These are phyloP conservation scores for Plasmopara viticola DNA, from an alignment of 352 stramenopile species.

Conservation along the genomic window DNA sequence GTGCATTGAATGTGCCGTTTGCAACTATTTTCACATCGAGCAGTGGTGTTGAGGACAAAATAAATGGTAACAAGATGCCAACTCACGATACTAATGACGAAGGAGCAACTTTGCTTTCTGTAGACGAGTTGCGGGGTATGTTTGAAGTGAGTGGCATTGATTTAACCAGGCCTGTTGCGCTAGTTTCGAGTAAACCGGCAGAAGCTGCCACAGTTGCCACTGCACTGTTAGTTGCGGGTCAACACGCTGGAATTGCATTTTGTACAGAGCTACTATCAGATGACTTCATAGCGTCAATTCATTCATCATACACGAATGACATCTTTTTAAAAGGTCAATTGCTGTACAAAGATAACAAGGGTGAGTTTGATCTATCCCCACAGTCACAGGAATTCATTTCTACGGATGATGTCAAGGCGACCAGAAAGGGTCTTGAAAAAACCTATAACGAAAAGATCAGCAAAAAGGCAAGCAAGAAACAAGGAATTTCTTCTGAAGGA, in stretches of 20 bases:
- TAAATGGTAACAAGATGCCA: slow-evolving; percentile 22
- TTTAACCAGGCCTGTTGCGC: slow-evolving; percentile 30
- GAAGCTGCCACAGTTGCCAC: slow-evolving; percentile 64
- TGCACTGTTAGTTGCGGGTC: slow-evolving; percentile 37
- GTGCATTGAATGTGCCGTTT: slow-evolving; percentile 48
- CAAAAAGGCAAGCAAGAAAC: slow-evolving; percentile 30
- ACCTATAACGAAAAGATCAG: slow-evolving; percentile 42
- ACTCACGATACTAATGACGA: slow-evolving; percentile 19
- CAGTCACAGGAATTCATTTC: slow-evolving; percentile 3
- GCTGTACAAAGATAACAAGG: slow-evolving; percentile 37
- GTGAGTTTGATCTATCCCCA: slow-evolving; percentile 57
- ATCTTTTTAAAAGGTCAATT: slow-evolving; percentile 44
- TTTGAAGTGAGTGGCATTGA: slow-evolving; percentile 40
- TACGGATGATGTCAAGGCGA: slow-evolving; percentile 7
- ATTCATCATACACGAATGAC: slow-evolving; percentile 26
- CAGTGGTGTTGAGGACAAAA: slow-evolving; percentile 16
- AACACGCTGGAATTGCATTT: slow-evolving; percentile 30
- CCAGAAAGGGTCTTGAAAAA: slow-evolving; percentile 29
- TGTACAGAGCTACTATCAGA: slow-evolving; percentile 36
- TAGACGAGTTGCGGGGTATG: slow-evolving; percentile 31
- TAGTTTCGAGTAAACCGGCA: slow-evolving; percentile 35
- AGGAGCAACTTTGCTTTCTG: slow-evolving; percentile 28
- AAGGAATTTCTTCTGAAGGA: slow-evolving; percentile 14
- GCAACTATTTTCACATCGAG: slow-evolving; percentile 32
- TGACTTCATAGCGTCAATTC: slow-evolving; percentile 31